Base-by-base conservation (phyloP, 1,139 yeast genomes). In the Yamadazyma pseudoaaseri region DNA sequence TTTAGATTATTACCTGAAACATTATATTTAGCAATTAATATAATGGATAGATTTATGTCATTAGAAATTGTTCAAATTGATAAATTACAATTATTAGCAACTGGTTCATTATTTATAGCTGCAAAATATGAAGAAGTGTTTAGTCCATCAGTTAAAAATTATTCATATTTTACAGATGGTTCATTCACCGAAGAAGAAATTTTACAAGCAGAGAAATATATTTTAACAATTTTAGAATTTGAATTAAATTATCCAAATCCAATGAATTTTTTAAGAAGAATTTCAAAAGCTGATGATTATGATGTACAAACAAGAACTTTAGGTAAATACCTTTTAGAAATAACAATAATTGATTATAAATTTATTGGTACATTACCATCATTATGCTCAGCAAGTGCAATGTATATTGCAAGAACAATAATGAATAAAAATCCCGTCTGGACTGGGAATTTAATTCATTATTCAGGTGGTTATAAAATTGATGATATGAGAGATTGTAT, bases 111-210 rank as follows among this genome's bases (percentile, higher is more conserved):
- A 44, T 87, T 90, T 60, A 85, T 90, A 46, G 96, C 97, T 22
- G 92, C 97, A 16, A 92, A 92, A 62, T 89, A 86, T 56, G 97
- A 90, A 63, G 97, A 90, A 62, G 96, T 90, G 30, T 86, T 86
- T 54, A 79, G 92, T 7, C 97, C 97, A 11, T 81, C 94, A 26
- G 86, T 89, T 36, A 78, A 81, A 48, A 86, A 87, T 62, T 89
- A 87, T 60, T 90, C 95, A 9, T 85, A 84, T 55, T 87, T 86
- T 48, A 85, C 95, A 29, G 96, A 86, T 53, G 85, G 85, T 30
- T 85, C 89, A 15, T 86, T 84, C 47, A 73, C 86, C 8, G 94
- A 82, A 54, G 90, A 84, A 38, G 96, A 86, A 53, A 86, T 90
- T 35, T 71, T 89, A 48, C 85, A 81, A 52, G 96, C 95, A 25